phyloP scores from a whole-genome alignment of 495 filamentous ascomycete species.

The Penicillium lividum region DNA sequence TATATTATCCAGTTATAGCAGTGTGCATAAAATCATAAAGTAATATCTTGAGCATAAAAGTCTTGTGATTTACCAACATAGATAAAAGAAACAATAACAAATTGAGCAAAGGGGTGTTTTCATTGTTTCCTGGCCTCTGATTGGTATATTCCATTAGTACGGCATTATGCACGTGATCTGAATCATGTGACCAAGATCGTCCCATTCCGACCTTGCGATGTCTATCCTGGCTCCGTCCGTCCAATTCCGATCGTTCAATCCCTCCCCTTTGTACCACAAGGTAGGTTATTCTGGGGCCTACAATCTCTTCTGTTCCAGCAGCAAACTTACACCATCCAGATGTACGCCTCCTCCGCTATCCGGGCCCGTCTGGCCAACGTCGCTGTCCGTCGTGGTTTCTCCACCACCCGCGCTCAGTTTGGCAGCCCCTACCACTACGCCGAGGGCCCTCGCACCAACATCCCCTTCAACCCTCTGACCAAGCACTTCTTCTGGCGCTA shows the following conservation, averaged over 20 bases:
- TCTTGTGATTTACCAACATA: too few species aligned
- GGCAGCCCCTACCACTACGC: conserved; percentile 96
- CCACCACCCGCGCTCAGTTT: conserved; percentile 82
- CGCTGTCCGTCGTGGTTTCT: conserved; percentile 90
- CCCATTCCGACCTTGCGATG: conserved; percentile 32
- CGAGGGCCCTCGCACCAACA: conserved; percentile 89
- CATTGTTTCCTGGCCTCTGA: background rate
- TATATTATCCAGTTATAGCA: too few species aligned
- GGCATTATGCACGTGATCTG: conserved; percentile 13
- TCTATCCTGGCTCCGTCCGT: conserved; percentile 30
- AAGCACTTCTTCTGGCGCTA: conserved; percentile 79
- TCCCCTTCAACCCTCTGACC: conserved; percentile 94
- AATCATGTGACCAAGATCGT: conserved; percentile 33
- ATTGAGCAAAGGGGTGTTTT: too few species aligned
- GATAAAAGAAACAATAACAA: too few species aligned
- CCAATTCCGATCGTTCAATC: conserved; percentile 33
- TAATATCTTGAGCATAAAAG: too few species aligned
- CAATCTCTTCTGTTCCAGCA: conserved; percentile 8
- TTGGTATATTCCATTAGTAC: background rate
- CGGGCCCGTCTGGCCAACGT: conserved; percentile 65
- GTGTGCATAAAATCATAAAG: too few species aligned
- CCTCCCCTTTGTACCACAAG: conserved; percentile 36
- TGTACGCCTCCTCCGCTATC: conserved; percentile 79
- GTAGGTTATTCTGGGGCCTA: conserved; percentile 23
- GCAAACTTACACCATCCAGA: conserved; percentile 51